Conservation (phyloP, 257 asterid genomes). For the Solanum paucissectum region DNA sequence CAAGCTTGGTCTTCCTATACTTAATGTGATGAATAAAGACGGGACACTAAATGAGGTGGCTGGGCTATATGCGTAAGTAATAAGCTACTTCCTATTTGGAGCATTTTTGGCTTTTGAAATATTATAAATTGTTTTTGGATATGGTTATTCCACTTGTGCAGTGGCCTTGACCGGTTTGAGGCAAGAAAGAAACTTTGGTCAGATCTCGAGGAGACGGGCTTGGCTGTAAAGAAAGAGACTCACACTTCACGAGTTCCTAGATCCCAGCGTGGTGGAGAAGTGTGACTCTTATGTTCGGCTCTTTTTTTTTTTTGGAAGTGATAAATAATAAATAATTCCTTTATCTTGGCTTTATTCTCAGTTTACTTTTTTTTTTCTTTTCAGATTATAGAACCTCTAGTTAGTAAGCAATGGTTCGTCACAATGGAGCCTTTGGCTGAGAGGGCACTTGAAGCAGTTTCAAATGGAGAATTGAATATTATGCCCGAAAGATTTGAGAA, state of each 20-base stretch:
- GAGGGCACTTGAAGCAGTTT: constrained; percentile 87
- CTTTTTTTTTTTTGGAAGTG: not conserved
- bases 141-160: constrained; percentile 20
- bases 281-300: constrained; percentile 16
- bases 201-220: constrained; percentile 87
- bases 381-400: constrained; percentile 93
- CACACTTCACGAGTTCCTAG: constrained; percentile 87
- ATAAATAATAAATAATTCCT: constrained; percentile 6
- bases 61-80: constrained; percentile 63
- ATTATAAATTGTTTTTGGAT: constrained; percentile 1
- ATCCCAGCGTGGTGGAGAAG: constrained; percentile 99
- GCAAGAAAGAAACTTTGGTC: constrained; percentile 94
- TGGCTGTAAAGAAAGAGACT: constrained; percentile 85
- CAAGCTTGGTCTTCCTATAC: constrained; percentile 97
- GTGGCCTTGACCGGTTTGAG: constrained; percentile 99
- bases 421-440: constrained; percentile 95
- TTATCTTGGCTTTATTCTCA: constrained; percentile 8
- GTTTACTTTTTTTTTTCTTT: constrained; percentile 4
- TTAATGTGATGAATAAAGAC: constrained; percentile 95
- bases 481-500: constrained; percentile 95
- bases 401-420: constrained; percentile 98
- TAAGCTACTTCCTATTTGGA: constrained; percentile 2
- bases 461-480: constrained; percentile 76
- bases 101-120: constrained; percentile 2
- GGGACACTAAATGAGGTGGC: constrained; percentile 96